phyloP scores from a whole-genome alignment of 148 eudicot species.

The Selenicereus undatus region DNA sequence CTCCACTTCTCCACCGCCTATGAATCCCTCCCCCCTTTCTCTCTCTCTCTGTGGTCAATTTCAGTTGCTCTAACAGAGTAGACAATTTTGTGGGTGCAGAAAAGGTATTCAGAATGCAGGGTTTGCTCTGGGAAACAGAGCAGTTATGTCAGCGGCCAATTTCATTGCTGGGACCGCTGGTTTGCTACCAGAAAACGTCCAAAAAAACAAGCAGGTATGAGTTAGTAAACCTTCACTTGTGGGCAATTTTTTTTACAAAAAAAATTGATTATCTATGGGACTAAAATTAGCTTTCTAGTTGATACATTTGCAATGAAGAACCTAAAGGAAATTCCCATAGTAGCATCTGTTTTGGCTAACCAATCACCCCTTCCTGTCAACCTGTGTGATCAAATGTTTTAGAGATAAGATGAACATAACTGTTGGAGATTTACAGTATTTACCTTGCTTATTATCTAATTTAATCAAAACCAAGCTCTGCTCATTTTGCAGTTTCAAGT shows the following conservation, averaged over 20 bases:
- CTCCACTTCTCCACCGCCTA: too few species aligned
- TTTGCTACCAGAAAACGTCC: conserved; percentile 14
- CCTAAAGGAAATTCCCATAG: too few species aligned
- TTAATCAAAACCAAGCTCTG: neutral
- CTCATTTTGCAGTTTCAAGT: neutral
- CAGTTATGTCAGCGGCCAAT: conserved; percentile 50
- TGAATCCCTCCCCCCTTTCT: too few species aligned
- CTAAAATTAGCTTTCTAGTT: too few species aligned
- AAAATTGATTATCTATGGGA: neutral
- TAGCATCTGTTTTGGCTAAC: neutral
- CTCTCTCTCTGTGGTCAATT: too few species aligned
- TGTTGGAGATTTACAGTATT: neutral
- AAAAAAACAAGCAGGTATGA: conserved; percentile 37
- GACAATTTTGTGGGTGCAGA: conserved; percentile 19
- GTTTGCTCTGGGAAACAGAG: conserved; percentile 38
- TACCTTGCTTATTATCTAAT: neutral
- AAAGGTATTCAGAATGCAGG: conserved; percentile 26
- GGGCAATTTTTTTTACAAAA: neutral
- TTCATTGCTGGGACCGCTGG: conserved; percentile 31
- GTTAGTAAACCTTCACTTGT: neutral
- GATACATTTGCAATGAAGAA: too few species aligned
- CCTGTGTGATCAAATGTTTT: neutral
- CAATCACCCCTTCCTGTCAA: neutral
- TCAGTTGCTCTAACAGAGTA: neutral
- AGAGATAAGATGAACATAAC: neutral